Percentiles rank a stretch among this genome's conserved stretches.
phyloP scores from a whole-genome alignment of 306 rosid species.

The Arachis stenosperma region DNA sequence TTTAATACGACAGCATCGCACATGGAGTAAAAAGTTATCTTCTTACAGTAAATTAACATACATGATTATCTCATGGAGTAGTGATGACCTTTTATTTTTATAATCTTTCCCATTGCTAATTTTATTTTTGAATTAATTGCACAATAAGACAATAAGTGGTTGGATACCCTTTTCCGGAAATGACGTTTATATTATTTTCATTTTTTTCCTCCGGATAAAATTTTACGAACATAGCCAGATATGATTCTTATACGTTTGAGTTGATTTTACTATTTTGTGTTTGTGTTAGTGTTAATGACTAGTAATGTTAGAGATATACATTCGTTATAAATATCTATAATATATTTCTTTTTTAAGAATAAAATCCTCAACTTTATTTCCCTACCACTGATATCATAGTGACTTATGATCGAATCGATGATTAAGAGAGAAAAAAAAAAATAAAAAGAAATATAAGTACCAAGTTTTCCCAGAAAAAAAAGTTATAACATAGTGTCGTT shows the following conservation, averaged over 20 bases:
- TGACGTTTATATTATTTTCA: conserved; percentile 20
- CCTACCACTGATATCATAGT: conserved; percentile 16
- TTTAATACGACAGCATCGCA: too few species aligned
- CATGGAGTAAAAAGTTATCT: too few species aligned
- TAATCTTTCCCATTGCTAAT: too few species aligned
- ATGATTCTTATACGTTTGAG: conserved; percentile 28
- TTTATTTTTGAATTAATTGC: too few species aligned
- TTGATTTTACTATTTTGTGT: conserved; percentile 23
- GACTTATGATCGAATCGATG: conserved; percentile 8
- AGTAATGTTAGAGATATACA: too few species aligned
- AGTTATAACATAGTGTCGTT: conserved; percentile 5
- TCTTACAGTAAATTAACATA: too few species aligned
- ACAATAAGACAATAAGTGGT: not conserved
- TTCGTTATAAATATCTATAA: too few species aligned
- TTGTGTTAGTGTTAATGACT: too few species aligned
- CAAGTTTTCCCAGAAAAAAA: conserved; percentile 1
- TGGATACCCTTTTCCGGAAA: conserved; percentile 13
- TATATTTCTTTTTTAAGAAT: too few species aligned
- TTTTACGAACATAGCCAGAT: not conserved
- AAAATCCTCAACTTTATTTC: conserved; percentile 5
- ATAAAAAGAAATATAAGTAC: not conserved
- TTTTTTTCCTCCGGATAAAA: not conserved
- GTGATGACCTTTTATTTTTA: too few species aligned
- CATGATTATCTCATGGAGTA: too few species aligned
- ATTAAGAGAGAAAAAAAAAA: not conserved